Base-by-base conservation (phyloP, 345 rosid genomes). In the Cardamine resedifolia region DNA sequence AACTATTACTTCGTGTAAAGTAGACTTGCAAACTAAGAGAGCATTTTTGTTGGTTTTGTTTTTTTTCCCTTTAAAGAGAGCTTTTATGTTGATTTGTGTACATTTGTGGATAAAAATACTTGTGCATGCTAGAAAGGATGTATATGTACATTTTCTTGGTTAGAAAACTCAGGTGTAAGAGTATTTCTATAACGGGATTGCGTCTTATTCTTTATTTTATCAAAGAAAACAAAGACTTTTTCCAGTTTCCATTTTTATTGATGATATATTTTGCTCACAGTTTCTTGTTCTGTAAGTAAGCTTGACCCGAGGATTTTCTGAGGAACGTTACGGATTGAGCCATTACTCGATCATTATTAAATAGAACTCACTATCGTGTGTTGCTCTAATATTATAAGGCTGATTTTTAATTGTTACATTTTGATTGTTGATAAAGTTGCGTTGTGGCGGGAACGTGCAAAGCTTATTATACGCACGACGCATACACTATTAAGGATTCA, bases 371-470 rank as follows among this genome's bases (percentile, higher is more conserved):
- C 23, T 10, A 57, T 57, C 61, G 39, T 56, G 60, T 52, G 58
- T 15, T 15, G 58, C 31, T 44, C 7, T n/a, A 15, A 5, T 43
- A 43, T 43, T 43, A 43, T 12, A 39, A 12, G n/a, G 4, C 44
- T 11, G 27, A 19, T 34, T 36, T 36, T 20, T 21, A 12, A 21
- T 21, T n/a, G 0, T 14, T 41, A 24, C 6, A 50, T 20, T 6
- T 66, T 66, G 49, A 51, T 49, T 66, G 63, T 57, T 20, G 31
- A 21, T 33, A 3, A 69, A 45, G 48, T 30, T 57, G n/a, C 33
- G 44, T 31, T 31, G 48, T 47, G 26, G 65, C 65, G 58, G 66
- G 65, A 47, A 70, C 66, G 74, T 58, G 74, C 74, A n/a, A 16
- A 28, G 66, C 28, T 27, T 48, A 41, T 41, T 55, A 23, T 14